Base-by-base conservation (phyloP, 1,284 basidiomycete genomes). In the Microbotryum silenes-acaulis region DNA sequence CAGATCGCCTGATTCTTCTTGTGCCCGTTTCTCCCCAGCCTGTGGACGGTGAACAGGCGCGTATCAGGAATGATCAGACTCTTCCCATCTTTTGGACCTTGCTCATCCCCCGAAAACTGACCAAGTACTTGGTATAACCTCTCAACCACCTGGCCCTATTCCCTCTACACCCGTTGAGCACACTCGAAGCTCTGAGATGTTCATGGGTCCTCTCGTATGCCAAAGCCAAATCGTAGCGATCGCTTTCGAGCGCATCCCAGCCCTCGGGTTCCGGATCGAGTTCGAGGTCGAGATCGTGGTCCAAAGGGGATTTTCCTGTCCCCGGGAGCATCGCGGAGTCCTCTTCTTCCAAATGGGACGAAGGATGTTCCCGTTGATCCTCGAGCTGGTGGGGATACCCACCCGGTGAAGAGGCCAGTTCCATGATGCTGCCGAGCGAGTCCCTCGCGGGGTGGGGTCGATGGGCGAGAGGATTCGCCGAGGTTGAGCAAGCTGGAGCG, bases 61-160 rank as follows among this genome's bases (percentile, higher is more conserved):
- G 20, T 51, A 6, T 18, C n/a, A 42, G 5, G 14, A 23, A 44
- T 25, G 45, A 50, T 20, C 12, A 31, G 25, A 47, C 42, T 47
- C 54, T 14, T 53, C 23, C 18, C 44, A 6, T 21, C 55, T 58
- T 49, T 31, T 56, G 45, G 49, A 46, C 21, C 31, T 21, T 44
- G 9, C 37, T 79, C 20, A 47, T 18, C 37, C 37, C 50, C 31
- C 8, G 9, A 16, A 44, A 18, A 65, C 87, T 79, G 74, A 93
- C 92, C 74, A 97, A 78, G 74, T 87, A 97, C 64, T 83, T 83
- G 61, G 88, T 83, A 73, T 97, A 97, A 45, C 86, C 77, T 54
- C 81, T 80, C 67, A 97, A 73, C 75, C 97, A 97, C 21, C 79
- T 79, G 1, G 86, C 85, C 71, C 87, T 88, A 29, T 83, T 77